Evolutionary conservation across 2,329 filamentous ascomycete genomes (phyloP), one percentile per base, ranked within the genome.

Genomic region (Sclerotinia glacialis): DNA sequence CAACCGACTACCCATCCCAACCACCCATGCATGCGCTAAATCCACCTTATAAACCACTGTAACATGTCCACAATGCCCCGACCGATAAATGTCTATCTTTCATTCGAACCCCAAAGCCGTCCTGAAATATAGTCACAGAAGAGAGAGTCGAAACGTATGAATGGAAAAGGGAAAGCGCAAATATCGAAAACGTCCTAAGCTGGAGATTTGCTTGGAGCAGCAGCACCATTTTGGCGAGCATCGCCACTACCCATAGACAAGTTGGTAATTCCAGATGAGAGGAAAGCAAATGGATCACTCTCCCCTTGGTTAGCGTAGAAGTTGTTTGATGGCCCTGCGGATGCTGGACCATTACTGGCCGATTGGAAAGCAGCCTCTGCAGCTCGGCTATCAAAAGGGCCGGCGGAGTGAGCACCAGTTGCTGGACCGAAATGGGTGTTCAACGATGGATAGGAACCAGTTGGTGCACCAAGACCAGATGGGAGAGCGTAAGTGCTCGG

Each of bases 291-390:
- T 14, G 91, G 90, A 73, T 93, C 91, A 72, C 82, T 88, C 75
- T 91, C 88, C 65, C 81, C 82, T 72, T 87, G 83, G 63, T 75
- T 76, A 69, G 78, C 81, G 76, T 89, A 89, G 74, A 89, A 91
- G 76, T 86, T 87, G 74, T 89, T 90, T 52, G 89, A 88, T 44
- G 89, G 87, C 50, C 90, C 91, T 68, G 89, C 89, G 54, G 90
- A 91, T 21, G 89, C 88, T 26, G 89, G 89, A 66, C 91, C 91
- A 72, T 95, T 94, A 73, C 89, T 89, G 49, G 92, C 93, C 50
- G 91, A 91, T 76, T 92, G 91, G 83, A 99, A 99, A 34, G 95
- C 94, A 68, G 93, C 93, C 80, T 98, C 94, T 21, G 94, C 92
- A 69, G 92, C 91, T 70, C 93, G 91, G 81, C 93, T 96, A 76